phyloP scores from a whole-genome alignment of 208 protist species.

The Leishmania mexicana region DNA sequence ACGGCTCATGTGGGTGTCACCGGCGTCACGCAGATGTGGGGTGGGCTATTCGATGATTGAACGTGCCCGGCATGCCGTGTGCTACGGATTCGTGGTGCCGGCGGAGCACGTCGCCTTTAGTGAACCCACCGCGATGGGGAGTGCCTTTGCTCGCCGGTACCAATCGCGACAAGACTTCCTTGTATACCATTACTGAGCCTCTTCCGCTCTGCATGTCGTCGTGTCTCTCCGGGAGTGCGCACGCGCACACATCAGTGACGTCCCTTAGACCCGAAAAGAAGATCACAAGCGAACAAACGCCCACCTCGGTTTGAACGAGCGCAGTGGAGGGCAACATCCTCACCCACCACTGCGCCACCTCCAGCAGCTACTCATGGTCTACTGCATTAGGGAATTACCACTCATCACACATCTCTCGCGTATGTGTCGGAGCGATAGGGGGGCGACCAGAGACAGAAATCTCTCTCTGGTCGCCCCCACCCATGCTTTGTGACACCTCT shows the following conservation, averaged over 20 bases:
- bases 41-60: conserved; percentile 48
- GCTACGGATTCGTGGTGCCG: conserved; percentile 56
- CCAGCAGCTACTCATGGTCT: neutral
- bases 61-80: conserved; percentile 34
- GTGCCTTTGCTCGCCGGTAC: conserved; percentile 52
- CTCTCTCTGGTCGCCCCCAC: neutral
- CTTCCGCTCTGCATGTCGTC: neutral
- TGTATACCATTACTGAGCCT: conserved; percentile 12
- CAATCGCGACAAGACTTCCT: conserved; percentile 42
- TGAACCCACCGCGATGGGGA: conserved; percentile 57
- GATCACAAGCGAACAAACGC: neutral
- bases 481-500: neutral
- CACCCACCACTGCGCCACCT: neutral
- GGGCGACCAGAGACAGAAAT: too few species aligned
- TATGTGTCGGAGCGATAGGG: neutral
- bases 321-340: neutral
- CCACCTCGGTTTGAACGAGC: neutral
- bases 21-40: conserved; percentile 29
- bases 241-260: neutral
- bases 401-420: neutral
- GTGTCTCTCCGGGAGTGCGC: neutral
- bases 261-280: too few species aligned
- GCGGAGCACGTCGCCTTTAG: conserved; percentile 58
- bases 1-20: conserved; percentile 59
- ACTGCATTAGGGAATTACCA: neutral